Conservation (phyloP, 2,329 filamentous ascomycete species). For the Onygena corvina region DNA sequence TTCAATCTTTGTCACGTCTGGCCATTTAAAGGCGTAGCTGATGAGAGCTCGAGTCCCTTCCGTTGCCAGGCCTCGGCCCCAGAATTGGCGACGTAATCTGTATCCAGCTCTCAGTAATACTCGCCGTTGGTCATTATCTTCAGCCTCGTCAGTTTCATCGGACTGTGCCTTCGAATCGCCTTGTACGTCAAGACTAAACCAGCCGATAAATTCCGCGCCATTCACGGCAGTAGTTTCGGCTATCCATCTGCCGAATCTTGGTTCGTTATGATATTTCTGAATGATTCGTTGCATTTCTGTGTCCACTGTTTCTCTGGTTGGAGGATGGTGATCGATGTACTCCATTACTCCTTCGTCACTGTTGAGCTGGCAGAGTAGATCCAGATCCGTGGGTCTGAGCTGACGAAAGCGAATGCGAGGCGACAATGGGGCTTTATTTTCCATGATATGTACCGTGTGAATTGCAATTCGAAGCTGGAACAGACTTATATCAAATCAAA, state of each 20-base stretch:
- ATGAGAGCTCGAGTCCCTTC: constrained; percentile 6
- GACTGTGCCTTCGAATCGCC: background rate
- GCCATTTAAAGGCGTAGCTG: constrained; percentile 4
- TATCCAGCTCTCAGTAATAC: constrained; percentile 4
- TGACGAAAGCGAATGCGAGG: constrained; percentile 7
- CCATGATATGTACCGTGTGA: background rate
- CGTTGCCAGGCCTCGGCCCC: constrained; percentile 8
- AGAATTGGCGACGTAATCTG: constrained; percentile 9
- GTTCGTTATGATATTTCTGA: background rate
- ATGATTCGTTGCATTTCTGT: constrained; percentile 5
- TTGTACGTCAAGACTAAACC: background rate
- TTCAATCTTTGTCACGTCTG: background rate
- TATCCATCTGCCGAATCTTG: constrained; percentile 7
- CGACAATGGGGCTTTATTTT: background rate
- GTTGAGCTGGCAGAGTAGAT: constrained; percentile 6
- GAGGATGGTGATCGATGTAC: constrained; percentile 4
- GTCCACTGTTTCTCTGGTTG: background rate
- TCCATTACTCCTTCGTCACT: constrained; percentile 9
- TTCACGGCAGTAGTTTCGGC: background rate
- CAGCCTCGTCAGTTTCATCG: background rate
- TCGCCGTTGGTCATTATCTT: background rate
- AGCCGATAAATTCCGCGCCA: constrained; percentile 8
- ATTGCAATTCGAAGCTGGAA: too few relatives aligned
- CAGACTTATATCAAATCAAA: too few relatives aligned
- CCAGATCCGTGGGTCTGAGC: background rate